A percentile compares a stretch with the other conserved stretches of the same genome.
These are phyloP conservation scores for Fraxinus xanthoxyloides DNA, from an alignment of 305 asterid genomes.

Conservation along the genomic window DNA sequence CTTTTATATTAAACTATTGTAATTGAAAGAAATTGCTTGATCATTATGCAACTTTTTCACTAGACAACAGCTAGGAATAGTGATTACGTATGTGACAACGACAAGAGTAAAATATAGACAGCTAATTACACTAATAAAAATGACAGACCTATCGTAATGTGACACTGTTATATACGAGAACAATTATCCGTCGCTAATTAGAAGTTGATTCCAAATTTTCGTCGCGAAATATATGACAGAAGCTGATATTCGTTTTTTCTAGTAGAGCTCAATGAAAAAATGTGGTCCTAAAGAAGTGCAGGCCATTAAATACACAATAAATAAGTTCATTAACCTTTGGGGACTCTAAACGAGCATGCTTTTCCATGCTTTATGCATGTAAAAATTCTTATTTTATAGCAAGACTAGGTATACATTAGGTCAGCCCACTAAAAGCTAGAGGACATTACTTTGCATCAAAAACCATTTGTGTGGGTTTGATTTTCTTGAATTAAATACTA, in stretches of 20 bases:
- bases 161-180: background rate
- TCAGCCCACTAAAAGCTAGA: slow-evolving; percentile 5
- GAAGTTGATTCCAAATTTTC: background rate
- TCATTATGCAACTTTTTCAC: background rate
- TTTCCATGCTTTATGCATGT: slow-evolving; percentile 2
- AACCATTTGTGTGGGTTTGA: background rate
- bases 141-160: background rate
- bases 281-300: background rate
- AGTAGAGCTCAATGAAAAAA: background rate
- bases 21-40: background rate
- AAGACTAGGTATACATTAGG: background rate
- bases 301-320: slow-evolving; percentile 4
- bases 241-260: background rate
- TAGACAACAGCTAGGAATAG: background rate
- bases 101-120: background rate
- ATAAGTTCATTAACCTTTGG: slow-evolving; percentile 16
- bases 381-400: slow-evolving; percentile 12
- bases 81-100: background rate
- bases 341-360: slow-evolving; percentile 9
- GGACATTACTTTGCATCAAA: background rate
- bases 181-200: background rate
- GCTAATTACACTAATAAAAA: background rate
- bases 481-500: background rate
- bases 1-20: background rate
- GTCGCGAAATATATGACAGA: background rate